Conservation (phyloP, 2,329 filamentous ascomycete genomes). For the Cladosporium sp. region DNA sequence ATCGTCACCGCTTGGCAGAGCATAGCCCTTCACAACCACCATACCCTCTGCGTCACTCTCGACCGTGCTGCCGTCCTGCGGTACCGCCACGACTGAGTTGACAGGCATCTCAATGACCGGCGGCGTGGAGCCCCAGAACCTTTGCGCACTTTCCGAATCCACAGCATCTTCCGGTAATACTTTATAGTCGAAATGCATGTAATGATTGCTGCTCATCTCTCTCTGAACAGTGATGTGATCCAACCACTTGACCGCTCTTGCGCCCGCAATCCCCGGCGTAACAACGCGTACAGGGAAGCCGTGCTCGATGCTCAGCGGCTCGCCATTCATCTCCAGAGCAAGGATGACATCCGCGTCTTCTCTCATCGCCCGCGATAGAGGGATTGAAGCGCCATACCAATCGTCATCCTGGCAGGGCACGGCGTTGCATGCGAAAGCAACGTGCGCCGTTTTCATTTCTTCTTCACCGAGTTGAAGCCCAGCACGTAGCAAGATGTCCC, state of each 20-base stretch:
- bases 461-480: slow-evolving; percentile 33
- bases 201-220: slow-evolving; percentile 49
- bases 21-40: slow-evolving; percentile 48
- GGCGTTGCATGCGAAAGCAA: slow-evolving; percentile 51
- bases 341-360: slow-evolving; percentile 55
- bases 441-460: slow-evolving; percentile 37
- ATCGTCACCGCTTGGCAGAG: slow-evolving; percentile 61
- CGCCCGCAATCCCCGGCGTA: slow-evolving; percentile 59
- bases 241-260: slow-evolving; percentile 58
- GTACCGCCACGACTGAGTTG: slow-evolving; percentile 57
- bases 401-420: slow-evolving; percentile 49
- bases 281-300: slow-evolving; percentile 58
- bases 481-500: slow-evolving; percentile 46
- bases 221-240: slow-evolving; percentile 53
- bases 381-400: slow-evolving; percentile 54
- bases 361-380: slow-evolving; percentile 52
- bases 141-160: slow-evolving; percentile 40
- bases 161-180: slow-evolving; percentile 48
- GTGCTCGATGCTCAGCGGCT: slow-evolving; percentile 58
- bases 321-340: slow-evolving; percentile 66
- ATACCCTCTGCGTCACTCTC: slow-evolving; percentile 45
- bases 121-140: slow-evolving; percentile 52
- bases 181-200: slow-evolving; percentile 57
- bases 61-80: slow-evolving; percentile 43
- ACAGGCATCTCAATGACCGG: slow-evolving; percentile 63